Base-by-base conservation (phyloP, 2,329 filamentous ascomycete species). In the Emericellopsis atlantica region DNA sequence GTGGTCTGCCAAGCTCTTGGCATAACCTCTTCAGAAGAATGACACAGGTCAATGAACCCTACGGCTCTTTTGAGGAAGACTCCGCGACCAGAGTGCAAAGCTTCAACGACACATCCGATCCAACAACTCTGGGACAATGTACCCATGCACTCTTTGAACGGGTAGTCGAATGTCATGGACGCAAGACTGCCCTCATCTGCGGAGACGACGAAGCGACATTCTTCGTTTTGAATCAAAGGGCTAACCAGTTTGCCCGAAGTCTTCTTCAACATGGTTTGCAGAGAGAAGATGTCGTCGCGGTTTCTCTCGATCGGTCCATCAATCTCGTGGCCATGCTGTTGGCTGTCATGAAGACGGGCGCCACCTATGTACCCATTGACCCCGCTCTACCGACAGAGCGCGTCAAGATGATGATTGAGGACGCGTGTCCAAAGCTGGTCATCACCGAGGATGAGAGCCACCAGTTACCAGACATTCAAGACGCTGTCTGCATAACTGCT, bases 331-430 rank as follows among this genome's bases (percentile, higher is more conserved):
- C 42, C 6, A 38, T 40, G 6, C 32, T 50, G 26, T 39, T 50
- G 32, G 48, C 43, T 6, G 40, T 48, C 6, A 18, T 44, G 16
- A 46, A 48, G 31, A 16, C 42, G 5, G 48, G 48, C 8, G 48
- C 48, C 14, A 46, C 44, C 6, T 50, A 46, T 33, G 39, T 50
- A 35, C 47, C 47, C 21, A 41, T 48, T 8, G 48, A 48, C 16
- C 42, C 45, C 7, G 40, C 40, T 10, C 38, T 50, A 22, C 48
- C 48, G 7, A 29, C 40, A 22, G 41, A 46, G 12, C 48, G 46
- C 11, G 41, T 50, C 16, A 23, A 35, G 15, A 45, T 44, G 23
- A 49, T 50, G 45, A 24, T 50, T 32, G 32, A 40, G 8, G 45
- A 48, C 34, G 41, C 46, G 8, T 10, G 9, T 9, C 47, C 46